phyloP scores from a whole-genome alignment of 2,329 filamentous ascomycete species.

The Fusarium luffae region DNA sequence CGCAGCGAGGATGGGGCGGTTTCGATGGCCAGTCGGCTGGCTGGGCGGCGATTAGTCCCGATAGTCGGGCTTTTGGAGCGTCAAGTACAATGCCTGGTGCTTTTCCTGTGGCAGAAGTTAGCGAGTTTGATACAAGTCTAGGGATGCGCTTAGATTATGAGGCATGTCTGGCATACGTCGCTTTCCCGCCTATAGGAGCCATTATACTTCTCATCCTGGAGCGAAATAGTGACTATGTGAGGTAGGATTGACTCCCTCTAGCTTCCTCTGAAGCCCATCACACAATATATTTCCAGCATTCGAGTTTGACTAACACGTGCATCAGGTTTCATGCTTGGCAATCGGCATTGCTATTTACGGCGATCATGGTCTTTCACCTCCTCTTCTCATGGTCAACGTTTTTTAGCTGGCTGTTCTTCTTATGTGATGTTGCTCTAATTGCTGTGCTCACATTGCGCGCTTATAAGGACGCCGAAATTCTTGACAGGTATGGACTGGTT shows the following conservation, averaged over 20 bases:
- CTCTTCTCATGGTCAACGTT: conserved; percentile 87
- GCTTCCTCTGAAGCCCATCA: not conserved
- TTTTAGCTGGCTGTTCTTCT: conserved; percentile 84
- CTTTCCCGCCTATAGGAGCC: conserved; percentile 85
- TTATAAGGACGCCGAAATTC: conserved; percentile 81
- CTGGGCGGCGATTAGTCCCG: conserved; percentile 43
- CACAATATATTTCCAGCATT: not conserved
- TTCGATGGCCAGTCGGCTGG: conserved; percentile 53
- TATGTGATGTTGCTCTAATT: conserved; percentile 80
- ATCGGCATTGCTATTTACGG: conserved; percentile 83
- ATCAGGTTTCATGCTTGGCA: conserved; percentile 97
- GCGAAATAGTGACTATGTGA: conserved; percentile 95
- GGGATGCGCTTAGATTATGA: conserved; percentile 89
- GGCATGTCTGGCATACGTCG: conserved; percentile 87
- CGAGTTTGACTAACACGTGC: conserved; percentile 13
- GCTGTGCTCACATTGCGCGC: conserved; percentile 80
- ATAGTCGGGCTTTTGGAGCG: conserved; percentile 38
- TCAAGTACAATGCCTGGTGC: conserved; percentile 49
- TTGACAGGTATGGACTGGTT: conserved; percentile 63
- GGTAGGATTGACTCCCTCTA: conserved; percentile 64
- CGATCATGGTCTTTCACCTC: conserved; percentile 80
- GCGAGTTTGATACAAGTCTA: conserved; percentile 91
- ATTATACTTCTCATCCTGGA: conserved; percentile 87
- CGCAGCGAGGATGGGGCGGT: conserved; percentile 64
- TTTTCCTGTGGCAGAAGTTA: conserved; percentile 64